Evolutionary conservation across 2,329 filamentous ascomycete genomes (phyloP).

Genomic region (Diaporthe caulivora): DNA sequence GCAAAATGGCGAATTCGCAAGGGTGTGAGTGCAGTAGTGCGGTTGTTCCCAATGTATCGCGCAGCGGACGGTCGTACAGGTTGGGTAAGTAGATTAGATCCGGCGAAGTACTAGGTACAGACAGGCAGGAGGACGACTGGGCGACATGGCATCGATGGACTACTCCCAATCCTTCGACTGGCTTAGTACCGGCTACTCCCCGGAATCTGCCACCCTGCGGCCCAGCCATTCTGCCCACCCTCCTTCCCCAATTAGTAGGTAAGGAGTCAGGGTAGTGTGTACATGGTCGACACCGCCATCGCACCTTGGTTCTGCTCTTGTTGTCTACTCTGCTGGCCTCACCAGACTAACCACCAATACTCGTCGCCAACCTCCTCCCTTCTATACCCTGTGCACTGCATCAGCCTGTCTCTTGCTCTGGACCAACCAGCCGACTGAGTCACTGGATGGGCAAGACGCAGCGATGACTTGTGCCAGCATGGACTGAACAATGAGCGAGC

Average conservation of each 20-base stretch:
- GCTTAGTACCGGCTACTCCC: conserved; percentile 12
- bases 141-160: neutral
- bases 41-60: neutral
- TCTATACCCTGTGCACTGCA: neutral
- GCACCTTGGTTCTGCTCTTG: neutral
- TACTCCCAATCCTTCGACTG: neutral
- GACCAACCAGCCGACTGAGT: neutral
- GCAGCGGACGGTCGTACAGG: neutral
- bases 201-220: neutral
- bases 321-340: neutral
- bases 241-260: neutral
- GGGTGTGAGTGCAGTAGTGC: conserved; percentile 11
- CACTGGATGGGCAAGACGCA: too few relatives aligned
- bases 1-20: conserved; percentile 39
- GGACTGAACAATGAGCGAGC: neutral
- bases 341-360: neutral
- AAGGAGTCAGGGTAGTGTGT: neutral
- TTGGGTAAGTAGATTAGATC: conserved; percentile 17
- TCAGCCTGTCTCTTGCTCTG: neutral
- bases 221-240: neutral
- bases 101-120: conserved; percentile 5
- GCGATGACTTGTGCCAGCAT: conserved; percentile 9
- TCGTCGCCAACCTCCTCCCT: neutral
- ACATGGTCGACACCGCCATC: neutral
- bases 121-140: neutral